Evolutionary conservation across 441 rosid genomes (phyloP).

Genomic region (Erodium trifolium): DNA sequence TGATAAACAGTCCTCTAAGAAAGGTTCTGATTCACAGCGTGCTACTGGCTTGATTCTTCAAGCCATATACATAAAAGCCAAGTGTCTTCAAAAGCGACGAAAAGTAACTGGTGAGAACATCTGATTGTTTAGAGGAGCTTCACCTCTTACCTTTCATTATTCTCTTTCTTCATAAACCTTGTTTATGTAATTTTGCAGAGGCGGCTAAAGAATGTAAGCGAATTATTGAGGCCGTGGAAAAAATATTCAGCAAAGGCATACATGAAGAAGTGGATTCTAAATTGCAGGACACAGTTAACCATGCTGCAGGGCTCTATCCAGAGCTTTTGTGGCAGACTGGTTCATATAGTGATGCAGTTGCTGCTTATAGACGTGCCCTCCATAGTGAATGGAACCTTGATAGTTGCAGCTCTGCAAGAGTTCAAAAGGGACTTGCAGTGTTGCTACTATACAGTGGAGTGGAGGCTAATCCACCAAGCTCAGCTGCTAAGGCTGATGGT

Average conservation of each 20-base stretch:
- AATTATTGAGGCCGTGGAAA: conserved; percentile 82
- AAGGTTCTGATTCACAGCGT: neutral
- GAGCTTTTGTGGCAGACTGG: conserved; percentile 72
- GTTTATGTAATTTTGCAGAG: conserved; percentile 39
- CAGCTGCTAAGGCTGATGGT: conserved; percentile 64
- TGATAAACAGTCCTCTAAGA: neutral
- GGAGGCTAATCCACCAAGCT: conserved; percentile 70
- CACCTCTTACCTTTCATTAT: too few species aligned
- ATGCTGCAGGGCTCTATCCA: conserved; percentile 79
- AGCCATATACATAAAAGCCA: neutral
- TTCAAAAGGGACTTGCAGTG: conserved; percentile 77
- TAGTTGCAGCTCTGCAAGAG: conserved; percentile 58
- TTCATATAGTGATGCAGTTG: conserved; percentile 51
- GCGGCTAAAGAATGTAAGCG: conserved; percentile 74
- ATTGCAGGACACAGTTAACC: conserved; percentile 74
- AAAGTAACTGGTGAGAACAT: neutral
- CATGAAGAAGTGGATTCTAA: conserved; percentile 61
- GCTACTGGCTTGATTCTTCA: neutral
- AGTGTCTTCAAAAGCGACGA: neutral
- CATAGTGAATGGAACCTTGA: conserved; percentile 83
- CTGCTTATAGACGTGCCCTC: conserved; percentile 75
- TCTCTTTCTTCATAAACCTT: conserved; percentile 7
- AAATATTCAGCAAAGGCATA: conserved; percentile 67
- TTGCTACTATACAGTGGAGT: conserved; percentile 76
- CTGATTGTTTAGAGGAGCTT: neutral